Evolutionary conservation across 2,329 filamentous ascomycete species (phyloP).

Genomic region (Trichoderma lentiforme): DNA sequence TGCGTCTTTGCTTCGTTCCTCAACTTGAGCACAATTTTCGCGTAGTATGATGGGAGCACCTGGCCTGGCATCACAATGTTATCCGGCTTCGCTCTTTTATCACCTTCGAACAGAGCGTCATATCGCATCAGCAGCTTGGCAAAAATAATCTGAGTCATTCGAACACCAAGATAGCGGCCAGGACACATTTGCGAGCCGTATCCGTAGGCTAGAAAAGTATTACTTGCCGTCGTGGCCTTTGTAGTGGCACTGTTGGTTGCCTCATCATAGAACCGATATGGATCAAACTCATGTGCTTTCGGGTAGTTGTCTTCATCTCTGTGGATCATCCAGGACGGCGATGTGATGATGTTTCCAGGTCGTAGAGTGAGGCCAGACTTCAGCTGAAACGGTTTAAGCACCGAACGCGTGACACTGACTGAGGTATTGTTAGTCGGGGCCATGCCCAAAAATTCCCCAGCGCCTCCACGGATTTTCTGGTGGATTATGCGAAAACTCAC

Average conservation of each 20-base stretch:
- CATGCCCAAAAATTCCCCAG: background rate
- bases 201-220: conserved; percentile 13
- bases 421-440: background rate
- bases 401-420: conserved; percentile 16
- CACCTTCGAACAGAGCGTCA: background rate
- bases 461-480: background rate
- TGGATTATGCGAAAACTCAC: background rate
- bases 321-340: conserved; percentile 12
- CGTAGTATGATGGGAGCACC: background rate
- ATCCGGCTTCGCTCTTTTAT: background rate
- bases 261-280: conserved; percentile 16
- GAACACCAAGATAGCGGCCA: conserved; percentile 12
- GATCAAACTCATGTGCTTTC: conserved; percentile 8
- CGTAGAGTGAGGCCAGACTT: background rate
- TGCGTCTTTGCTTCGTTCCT: background rate
- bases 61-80: background rate
- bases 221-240: conserved; percentile 8
- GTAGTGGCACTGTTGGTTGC: conserved; percentile 2
- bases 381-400: conserved; percentile 1
- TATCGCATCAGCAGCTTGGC: conserved; percentile 16
- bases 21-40: background rate
- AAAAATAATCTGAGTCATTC: conserved; percentile 17
- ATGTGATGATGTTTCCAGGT: conserved; percentile 5
- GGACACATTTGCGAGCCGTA: conserved; percentile 15
- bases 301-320: conserved; percentile 17